Conservation (phyloP, 352 stramenopile genomes). For the Aphanomyces cochlioides region DNA sequence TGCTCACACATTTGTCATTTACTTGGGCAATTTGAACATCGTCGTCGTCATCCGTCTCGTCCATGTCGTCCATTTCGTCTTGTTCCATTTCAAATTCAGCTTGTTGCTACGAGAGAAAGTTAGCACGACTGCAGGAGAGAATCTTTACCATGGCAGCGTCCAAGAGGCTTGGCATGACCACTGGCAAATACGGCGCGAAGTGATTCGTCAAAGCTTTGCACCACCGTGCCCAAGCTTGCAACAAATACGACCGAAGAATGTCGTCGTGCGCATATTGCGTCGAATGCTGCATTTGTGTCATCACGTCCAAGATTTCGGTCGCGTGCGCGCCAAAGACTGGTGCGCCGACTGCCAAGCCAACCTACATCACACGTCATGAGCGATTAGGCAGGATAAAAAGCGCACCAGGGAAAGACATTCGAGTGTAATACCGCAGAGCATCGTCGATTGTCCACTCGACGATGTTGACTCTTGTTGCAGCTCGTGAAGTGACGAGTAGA, state of each 20-base stretch:
- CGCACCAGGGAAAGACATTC: conserved; percentile 72
- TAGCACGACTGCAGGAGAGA: neutral
- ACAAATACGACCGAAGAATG: conserved; percentile 75
- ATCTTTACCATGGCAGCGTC: conserved; percentile 45
- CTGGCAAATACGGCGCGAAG: conserved; percentile 71
- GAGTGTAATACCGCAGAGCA: conserved; percentile 77
- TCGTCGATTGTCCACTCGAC: conserved; percentile 35
- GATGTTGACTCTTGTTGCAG: conserved; percentile 34
- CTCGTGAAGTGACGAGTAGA: conserved; percentile 60
- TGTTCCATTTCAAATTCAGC: conserved; percentile 70
- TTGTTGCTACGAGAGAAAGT: conserved; percentile 42
- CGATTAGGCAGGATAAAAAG: conserved; percentile 39
- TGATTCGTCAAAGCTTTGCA: conserved; percentile 71
- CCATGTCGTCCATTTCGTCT: conserved; percentile 55
- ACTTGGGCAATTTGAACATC: conserved; percentile 82
- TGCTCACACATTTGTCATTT: conserved; percentile 77
- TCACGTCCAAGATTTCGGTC: conserved; percentile 74
- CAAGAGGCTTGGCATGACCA: conserved; percentile 80
- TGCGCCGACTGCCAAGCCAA: conserved; percentile 54
- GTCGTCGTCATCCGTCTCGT: conserved; percentile 63
- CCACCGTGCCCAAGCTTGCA: conserved; percentile 74
- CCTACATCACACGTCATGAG: neutral
- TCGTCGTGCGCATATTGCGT: conserved; percentile 74
- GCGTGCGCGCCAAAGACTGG: conserved; percentile 67
- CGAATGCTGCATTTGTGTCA: conserved; percentile 82